These are phyloP conservation scores for Trichophyton mentagrophytes DNA, from an alignment of 2,329 filamentous ascomycete genomes.

Conservation along the genomic window DNA sequence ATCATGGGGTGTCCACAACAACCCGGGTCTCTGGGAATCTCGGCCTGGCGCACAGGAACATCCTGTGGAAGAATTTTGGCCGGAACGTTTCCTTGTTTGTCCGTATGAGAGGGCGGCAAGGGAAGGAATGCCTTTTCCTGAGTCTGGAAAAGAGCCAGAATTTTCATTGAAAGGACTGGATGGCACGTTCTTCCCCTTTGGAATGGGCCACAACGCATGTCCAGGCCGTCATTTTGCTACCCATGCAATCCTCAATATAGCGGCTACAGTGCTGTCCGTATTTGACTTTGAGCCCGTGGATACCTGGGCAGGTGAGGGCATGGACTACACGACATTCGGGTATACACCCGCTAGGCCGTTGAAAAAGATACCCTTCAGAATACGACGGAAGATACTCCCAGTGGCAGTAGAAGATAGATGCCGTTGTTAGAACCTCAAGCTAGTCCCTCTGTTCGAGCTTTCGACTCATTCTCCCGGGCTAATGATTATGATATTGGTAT, in stretches of 20 bases:
- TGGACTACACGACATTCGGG: not conserved
- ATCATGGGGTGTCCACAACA: not conserved
- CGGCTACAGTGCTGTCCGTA: not conserved
- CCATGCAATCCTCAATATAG: not conserved
- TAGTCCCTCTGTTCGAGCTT: not conserved
- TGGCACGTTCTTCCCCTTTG: slow-evolving; percentile 17
- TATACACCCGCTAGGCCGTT: not conserved
- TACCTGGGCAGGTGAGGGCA: not conserved
- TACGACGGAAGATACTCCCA: not conserved
- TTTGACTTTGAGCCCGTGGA: not conserved
- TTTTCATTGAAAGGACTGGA: not conserved
- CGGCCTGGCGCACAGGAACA: not conserved
- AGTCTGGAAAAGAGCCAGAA: not conserved
- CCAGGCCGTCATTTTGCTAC: slow-evolving; percentile 24
- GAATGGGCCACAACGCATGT: slow-evolving; percentile 22
- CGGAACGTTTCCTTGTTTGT: not conserved
- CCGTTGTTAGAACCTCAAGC: not conserved
- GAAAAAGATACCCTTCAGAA: not conserved
- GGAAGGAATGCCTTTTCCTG: not conserved
- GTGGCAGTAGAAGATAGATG: not conserved
- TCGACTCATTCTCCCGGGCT: too few species aligned
- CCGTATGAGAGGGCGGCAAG: not conserved
- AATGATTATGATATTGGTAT: too few species aligned
- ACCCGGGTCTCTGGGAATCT: not conserved
- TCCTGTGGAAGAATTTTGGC: not conserved